Conservation (phyloP, 495 filamentous ascomycete genomes). For the Penicillium paxilli region DNA sequence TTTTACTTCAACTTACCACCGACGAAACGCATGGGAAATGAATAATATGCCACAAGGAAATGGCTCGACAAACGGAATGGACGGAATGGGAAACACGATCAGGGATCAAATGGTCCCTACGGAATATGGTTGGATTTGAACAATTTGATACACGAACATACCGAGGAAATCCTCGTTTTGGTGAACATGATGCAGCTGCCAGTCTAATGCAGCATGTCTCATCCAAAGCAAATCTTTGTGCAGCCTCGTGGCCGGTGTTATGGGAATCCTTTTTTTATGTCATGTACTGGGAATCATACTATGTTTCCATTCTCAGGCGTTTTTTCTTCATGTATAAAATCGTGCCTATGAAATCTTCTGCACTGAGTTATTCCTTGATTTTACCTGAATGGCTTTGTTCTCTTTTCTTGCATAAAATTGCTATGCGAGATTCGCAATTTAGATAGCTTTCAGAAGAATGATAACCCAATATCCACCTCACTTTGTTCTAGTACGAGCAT, state of each 20-base stretch:
- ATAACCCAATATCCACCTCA: not conserved
- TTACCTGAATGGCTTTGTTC: not conserved
- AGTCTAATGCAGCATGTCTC: not conserved
- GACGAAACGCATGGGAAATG: conserved; percentile 35
- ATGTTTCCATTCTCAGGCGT: conserved; percentile 10
- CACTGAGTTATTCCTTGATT: not conserved
- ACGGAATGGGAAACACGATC: conserved; percentile 18
- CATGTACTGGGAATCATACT: not conserved
- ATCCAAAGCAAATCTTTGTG: conserved; percentile 13
- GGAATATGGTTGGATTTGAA: conserved; percentile 18
- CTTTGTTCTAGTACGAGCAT: not conserved
- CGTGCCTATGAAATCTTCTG: conserved; percentile 4
- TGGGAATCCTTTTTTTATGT: conserved; percentile 3
- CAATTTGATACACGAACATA: conserved; percentile 26
- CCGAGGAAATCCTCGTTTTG: conserved; percentile 13
- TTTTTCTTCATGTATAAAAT: conserved; percentile 18
- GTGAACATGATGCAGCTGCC: conserved; percentile 1
- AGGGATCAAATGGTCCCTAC: conserved; percentile 9
- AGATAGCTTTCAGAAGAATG: not conserved
- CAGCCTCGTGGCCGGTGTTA: conserved; percentile 14
- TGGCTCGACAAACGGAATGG: conserved; percentile 13
- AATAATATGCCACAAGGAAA: conserved; percentile 30
- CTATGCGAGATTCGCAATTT: not conserved
- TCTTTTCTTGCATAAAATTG: not conserved
- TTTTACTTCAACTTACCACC: conserved; percentile 18